These are phyloP conservation scores for Haematococcus lacustris DNA, from an alignment of 139 green algal genomes.

Conservation along the genomic window DNA sequence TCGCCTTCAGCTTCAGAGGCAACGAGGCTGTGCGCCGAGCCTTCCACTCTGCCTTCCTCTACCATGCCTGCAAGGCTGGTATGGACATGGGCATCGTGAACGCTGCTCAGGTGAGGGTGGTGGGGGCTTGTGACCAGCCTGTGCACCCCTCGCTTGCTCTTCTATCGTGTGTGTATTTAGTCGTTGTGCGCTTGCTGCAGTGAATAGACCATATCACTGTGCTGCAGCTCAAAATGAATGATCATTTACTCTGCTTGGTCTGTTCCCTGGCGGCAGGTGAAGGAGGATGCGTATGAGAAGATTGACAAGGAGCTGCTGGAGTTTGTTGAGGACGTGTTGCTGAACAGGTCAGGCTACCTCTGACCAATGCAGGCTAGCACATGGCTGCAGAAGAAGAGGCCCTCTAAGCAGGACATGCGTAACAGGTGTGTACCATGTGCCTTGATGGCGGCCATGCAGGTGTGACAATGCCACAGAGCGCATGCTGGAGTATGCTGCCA, in stretches of 20 bases:
- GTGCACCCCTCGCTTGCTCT: no score
- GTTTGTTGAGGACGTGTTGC: conserved; percentile 94
- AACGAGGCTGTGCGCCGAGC: conserved; percentile 91
- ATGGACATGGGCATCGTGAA: conserved; percentile 99
- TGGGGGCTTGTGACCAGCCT: no score
- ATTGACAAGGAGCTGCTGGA: conserved; percentile 96
- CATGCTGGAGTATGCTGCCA: conserved; percentile 86
- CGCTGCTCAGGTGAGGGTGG: conserved; percentile 46
- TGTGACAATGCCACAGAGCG: conserved; percentile 96
- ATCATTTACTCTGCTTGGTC: no score
- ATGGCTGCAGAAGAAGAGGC: no score
- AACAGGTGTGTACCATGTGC: no score
- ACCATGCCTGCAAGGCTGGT: conserved; percentile 88
- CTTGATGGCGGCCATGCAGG: no score
- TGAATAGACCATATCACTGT: no score
- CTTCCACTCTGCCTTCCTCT: conserved; percentile 92
- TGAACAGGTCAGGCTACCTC: conserved; percentile 61
- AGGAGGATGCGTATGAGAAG: conserved; percentile 90
- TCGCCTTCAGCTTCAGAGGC: conserved; percentile 97
- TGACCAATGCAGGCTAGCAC: no score
- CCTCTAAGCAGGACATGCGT: no score
- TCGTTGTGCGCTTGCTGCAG: no score
- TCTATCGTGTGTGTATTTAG: no score
- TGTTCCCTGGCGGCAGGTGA: conserved; percentile 55
- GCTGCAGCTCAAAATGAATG: no score